Conservation (phyloP, 345 rosid species). For the Arabis hirsuta region DNA sequence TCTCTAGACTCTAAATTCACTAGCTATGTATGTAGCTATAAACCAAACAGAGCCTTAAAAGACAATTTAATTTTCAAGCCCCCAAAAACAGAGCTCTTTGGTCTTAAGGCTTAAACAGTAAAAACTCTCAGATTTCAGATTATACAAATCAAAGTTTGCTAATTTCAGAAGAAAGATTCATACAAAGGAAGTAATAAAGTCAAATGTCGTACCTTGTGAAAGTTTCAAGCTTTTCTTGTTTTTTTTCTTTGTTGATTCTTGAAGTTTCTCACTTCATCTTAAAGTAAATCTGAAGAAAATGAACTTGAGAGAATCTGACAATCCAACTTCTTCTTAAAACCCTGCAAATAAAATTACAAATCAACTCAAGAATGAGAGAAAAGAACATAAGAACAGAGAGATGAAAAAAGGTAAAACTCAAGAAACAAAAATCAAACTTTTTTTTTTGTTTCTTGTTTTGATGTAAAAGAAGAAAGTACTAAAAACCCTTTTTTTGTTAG, state of each 20-base stretch:
- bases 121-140: slow-evolving; percentile 10
- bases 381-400: neutral
- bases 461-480: slow-evolving; percentile 32
- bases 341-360: slow-evolving; percentile 30
- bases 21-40: slow-evolving; percentile 7
- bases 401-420: neutral
- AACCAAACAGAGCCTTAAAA: slow-evolving; percentile 28
- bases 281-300: slow-evolving; percentile 37
- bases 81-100: neutral
- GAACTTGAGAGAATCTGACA: slow-evolving; percentile 7
- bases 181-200: slow-evolving; percentile 26
- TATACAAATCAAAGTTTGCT: slow-evolving; percentile 10
- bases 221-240: slow-evolving; percentile 28
- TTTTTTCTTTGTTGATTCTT: slow-evolving; percentile 4
- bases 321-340: slow-evolving; percentile 29
- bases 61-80: slow-evolving; percentile 14
- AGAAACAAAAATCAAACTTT: slow-evolving; percentile 13
- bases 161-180: slow-evolving; percentile 8
- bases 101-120: neutral
- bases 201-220: slow-evolving; percentile 34
- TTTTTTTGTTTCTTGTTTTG: neutral
- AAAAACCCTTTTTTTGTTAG: slow-evolving; percentile 23
- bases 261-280: slow-evolving; percentile 38
- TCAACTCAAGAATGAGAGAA: slow-evolving; percentile 1
- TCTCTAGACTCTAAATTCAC: slow-evolving; percentile 19